Conservation (phyloP, 2,329 filamentous ascomycete species). For the Leptographium flavum region DNA sequence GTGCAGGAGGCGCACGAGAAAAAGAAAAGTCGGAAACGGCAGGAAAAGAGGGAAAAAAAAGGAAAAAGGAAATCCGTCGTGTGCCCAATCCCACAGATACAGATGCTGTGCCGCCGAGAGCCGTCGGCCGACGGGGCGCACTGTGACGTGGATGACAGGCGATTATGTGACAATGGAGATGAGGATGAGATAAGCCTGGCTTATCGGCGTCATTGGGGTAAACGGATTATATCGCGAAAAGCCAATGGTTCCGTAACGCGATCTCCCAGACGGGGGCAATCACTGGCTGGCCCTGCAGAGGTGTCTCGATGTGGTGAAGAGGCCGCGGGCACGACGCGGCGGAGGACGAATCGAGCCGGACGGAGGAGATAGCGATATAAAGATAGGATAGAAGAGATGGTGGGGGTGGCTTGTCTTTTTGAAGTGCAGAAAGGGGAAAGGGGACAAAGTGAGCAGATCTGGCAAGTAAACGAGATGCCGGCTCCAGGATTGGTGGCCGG, state of each 20-base stretch:
- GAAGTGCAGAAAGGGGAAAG: neutral
- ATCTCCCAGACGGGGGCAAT: too few species aligned
- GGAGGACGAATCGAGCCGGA: neutral
- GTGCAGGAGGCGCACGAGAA: too few species aligned
- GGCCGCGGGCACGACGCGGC: neutral
- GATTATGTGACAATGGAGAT: constrained; percentile 36
- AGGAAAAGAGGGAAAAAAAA: neutral
- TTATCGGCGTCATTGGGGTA: constrained; percentile 41
- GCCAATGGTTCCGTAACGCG: constrained; percentile 4
- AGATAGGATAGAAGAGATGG: constrained; percentile 4
- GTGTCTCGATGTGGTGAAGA: constrained; percentile 5
- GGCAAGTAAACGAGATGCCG: neutral
- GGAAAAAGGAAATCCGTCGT: too few species aligned
- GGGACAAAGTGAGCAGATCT: constrained; percentile 5
- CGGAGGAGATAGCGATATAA: constrained; percentile 7
- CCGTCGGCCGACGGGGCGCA: neutral
- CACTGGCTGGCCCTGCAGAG: too few species aligned
- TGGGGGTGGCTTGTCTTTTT: constrained; percentile 3
- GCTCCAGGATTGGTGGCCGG: neutral
- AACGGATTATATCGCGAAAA: constrained; percentile 9
- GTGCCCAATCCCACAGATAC: too few species aligned
- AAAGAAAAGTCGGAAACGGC: neutral
- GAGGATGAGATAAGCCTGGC: constrained; percentile 42
- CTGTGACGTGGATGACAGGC: neutral
- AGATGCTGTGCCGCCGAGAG: neutral